These are phyloP conservation scores for Coemansia sp. DNA, from an alignment of 192 early-diverging fungal genomes.

Conservation along the genomic window DNA sequence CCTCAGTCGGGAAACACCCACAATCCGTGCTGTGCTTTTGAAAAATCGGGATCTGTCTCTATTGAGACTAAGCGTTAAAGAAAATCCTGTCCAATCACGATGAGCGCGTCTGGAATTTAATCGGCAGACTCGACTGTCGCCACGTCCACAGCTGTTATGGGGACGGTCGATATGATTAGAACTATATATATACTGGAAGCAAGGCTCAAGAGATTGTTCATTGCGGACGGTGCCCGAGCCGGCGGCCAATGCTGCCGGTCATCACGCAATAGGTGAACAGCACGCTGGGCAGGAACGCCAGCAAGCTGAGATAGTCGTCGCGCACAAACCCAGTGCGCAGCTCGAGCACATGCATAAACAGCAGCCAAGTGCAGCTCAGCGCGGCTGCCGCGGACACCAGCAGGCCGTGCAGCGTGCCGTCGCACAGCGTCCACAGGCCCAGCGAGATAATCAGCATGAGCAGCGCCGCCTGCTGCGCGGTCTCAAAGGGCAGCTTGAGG, in stretches of 20 bases:
- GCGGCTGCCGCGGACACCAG: slow-evolving; percentile 28
- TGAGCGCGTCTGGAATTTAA: background rate
- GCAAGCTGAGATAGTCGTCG: slow-evolving; percentile 40
- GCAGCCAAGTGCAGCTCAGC: slow-evolving; percentile 35
- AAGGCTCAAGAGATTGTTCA: no score
- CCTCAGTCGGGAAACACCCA: background rate
- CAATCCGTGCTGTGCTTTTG: slow-evolving; percentile 51
- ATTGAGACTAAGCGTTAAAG: slow-evolving; percentile 48
- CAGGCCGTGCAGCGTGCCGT: slow-evolving; percentile 43
- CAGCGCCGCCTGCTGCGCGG: slow-evolving; percentile 29
- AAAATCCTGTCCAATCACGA: background rate
- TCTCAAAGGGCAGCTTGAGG: slow-evolving; percentile 48
- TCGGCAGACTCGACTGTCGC: background rate
- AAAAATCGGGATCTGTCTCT: slow-evolving; percentile 47
- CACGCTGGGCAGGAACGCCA: slow-evolving; percentile 39
- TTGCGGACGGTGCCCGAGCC: slow-evolving; percentile 27
- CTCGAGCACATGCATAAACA: slow-evolving; percentile 30
- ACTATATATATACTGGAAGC: background rate
- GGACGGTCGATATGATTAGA: background rate
- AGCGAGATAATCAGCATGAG: slow-evolving; percentile 46
- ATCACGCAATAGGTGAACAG: slow-evolving; percentile 49
- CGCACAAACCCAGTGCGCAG: slow-evolving; percentile 20
- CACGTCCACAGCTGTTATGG: background rate
- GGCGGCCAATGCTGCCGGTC: slow-evolving; percentile 38
- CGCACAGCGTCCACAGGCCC: slow-evolving; percentile 48